Base-by-base conservation (phyloP, 306 rosid species). In the Pterocarpus santalinus region DNA sequence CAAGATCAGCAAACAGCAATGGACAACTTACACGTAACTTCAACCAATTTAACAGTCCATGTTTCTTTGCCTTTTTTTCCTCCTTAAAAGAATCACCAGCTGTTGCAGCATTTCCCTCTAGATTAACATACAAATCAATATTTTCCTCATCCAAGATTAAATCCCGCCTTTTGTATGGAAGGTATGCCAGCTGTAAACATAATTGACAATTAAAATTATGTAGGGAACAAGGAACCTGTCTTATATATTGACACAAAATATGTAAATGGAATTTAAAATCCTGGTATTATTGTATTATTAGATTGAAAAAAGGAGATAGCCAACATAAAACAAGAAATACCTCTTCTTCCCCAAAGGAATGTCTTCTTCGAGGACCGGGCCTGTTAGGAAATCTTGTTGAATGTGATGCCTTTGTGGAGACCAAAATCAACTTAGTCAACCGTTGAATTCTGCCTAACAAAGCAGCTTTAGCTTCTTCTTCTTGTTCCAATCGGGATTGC, bases 381-480 rank as follows among this genome's bases (percentile, higher is more conserved):
- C 92, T 89, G 66, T 87, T 92, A 77, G 97, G 83, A 72, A 94
- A 77, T 85, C 92, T 85, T 65, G 98, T 72, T 52, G 97, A 75
- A 8, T 86, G 92, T 17, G 98, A 80, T 55, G 92, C 80, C 75
- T 94, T 96, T 49, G 99, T 87, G 69, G 99, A 96, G 83, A 96
- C 99, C 90, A 96, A 87, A 87, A 96, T 96, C 87, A 96, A 89
- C 86, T 96, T 96, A 28, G 99, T 96, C 87, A 96, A 83, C 81
- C 98, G 89, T 79, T 96, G 99, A 84, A 96, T 96, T 94, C 98
- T 90, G 67, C 98, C 92, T 80, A 96, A 63, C 71, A 96, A 89
- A 83, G 99, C 99, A 84, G 97, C 97, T 86, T 92, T 96, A 43
- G 98, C 98, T 10, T 96, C 97, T 89, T 96, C 99, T 80, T 96